Conservation (phyloP, 1,139 yeast species). For the Nakaseomyces uthaithaninus region DNA sequence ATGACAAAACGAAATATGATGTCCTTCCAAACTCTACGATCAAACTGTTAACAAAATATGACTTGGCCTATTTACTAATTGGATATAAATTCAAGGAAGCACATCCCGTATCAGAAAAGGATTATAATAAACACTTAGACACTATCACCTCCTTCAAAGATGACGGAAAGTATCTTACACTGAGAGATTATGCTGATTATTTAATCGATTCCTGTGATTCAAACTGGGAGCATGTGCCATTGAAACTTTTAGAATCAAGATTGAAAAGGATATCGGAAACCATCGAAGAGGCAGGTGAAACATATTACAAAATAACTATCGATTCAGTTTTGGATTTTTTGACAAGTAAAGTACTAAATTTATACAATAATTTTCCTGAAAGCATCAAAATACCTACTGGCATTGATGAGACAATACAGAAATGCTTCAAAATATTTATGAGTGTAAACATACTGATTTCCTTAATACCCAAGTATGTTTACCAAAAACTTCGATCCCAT, state of each 20-base stretch:
- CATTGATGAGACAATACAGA: constrained; percentile 18
- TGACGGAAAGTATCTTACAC: constrained; percentile 22
- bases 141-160: constrained; percentile 10
- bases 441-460: constrained; percentile 27
- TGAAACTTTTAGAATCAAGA: constrained; percentile 19
- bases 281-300: constrained; percentile 42
- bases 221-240: constrained; percentile 22
- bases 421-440: constrained; percentile 16
- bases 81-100: constrained; percentile 33
- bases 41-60: constrained; percentile 39
- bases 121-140: constrained; percentile 24
- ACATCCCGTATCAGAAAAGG: constrained; percentile 21
- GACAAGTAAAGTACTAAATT: constrained; percentile 31
- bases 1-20: constrained; percentile 26
- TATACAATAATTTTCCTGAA: constrained; percentile 33
- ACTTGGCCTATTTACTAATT: constrained; percentile 36
- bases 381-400: constrained; percentile 21
- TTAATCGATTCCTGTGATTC: constrained; percentile 20
- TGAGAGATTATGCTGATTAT: constrained; percentile 33
- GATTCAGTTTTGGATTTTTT: constrained; percentile 35
- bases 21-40: constrained; percentile 33
- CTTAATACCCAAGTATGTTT: constrained; percentile 23
- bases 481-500: constrained; percentile 14
- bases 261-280: constrained; percentile 39
- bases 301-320: constrained; percentile 40